A percentile compares a stretch with the other conserved stretches of the same genome.
Conservation (phyloP, 768 basidiomycete species). For the Lactarius sp. region DNA sequence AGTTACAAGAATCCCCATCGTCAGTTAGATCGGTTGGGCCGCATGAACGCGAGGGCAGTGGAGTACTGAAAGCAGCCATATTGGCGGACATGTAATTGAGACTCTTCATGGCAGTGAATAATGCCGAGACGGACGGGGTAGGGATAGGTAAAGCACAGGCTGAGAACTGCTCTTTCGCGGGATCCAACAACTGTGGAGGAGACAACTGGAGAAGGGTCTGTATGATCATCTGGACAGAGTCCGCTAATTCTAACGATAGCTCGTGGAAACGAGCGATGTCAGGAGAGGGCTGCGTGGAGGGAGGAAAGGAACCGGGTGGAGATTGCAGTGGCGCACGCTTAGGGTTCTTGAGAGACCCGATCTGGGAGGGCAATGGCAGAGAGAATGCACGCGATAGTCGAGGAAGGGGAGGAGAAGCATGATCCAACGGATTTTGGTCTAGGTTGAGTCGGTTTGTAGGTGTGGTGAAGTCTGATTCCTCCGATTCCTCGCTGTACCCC, state of each 20-base stretch:
- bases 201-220: conserved; percentile 90
- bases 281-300: conserved; percentile 28
- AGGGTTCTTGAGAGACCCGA: conserved; percentile 73
- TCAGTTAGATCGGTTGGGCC: conserved; percentile 14
- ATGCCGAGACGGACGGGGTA: conserved; percentile 79
- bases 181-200: conserved; percentile 84
- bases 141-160: conserved; percentile 86
- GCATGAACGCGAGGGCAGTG: conserved; percentile 17
- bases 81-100: conserved; percentile 92
- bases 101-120: conserved; percentile 89
- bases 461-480: conserved; percentile 31
- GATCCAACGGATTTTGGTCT: conserved; percentile 34
- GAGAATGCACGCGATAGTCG: conserved; percentile 74
- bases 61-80: conserved; percentile 48
- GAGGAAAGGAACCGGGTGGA: conserved; percentile 25
- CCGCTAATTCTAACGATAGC: conserved; percentile 83
- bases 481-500: conserved; percentile 29
- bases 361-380: conserved; percentile 72
- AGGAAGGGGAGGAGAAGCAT: conserved; percentile 36
- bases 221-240: conserved; percentile 84
- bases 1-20: conserved; percentile 1
- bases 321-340: conserved; percentile 34
- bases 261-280: conserved; percentile 50
- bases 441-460: conserved; percentile 32
- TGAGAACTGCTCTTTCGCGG: conserved; percentile 90